Conservation (phyloP, 2,329 filamentous ascomycete species). For the Colletotrichum somersetense region DNA sequence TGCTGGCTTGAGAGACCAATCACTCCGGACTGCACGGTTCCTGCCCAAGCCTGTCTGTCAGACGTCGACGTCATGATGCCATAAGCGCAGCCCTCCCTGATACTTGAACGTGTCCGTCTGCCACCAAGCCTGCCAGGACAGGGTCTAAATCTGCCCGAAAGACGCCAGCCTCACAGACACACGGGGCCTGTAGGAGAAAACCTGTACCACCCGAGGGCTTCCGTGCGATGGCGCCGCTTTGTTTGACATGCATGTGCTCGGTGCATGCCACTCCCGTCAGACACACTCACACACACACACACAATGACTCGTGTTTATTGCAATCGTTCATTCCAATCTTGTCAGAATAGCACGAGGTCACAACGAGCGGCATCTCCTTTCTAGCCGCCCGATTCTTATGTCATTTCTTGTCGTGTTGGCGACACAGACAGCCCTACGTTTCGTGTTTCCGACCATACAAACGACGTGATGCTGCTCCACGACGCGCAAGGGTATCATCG, state of each 20-base stretch:
- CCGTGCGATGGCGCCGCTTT: conserved; percentile 18
- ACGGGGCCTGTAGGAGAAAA: neutral
- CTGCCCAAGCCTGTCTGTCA: conserved; percentile 21
- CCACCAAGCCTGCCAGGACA: conserved; percentile 17
- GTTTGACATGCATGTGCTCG: conserved; percentile 33
- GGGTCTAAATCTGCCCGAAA: neutral
- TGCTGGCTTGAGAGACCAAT: conserved; percentile 9
- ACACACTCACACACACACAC: neutral
- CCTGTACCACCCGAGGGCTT: conserved; percentile 1
- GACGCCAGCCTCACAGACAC: conserved; percentile 2
- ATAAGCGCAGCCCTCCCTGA: conserved; percentile 11
- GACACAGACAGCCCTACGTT: conserved; percentile 10
- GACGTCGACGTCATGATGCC: conserved; percentile 31
- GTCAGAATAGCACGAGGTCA: neutral
- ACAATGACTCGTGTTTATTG: conserved; percentile 28
- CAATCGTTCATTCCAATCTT: conserved; percentile 7
- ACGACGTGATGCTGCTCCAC: conserved; percentile 13
- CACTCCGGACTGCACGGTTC: conserved; percentile 14
- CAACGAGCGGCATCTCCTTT: conserved; percentile 3
- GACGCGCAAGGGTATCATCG: conserved; percentile 28
- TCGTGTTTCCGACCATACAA: neutral
- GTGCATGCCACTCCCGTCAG: conserved; percentile 6
- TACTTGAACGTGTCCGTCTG: neutral
- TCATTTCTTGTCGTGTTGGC: conserved; percentile 26
- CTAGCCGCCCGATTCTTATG: conserved; percentile 17